Percentiles rank a stretch among this genome's conserved stretches.
Evolutionary conservation across 2,329 filamentous ascomycete species (phyloP).

Genomic region (Neodidymelliopsis sp.): DNA sequence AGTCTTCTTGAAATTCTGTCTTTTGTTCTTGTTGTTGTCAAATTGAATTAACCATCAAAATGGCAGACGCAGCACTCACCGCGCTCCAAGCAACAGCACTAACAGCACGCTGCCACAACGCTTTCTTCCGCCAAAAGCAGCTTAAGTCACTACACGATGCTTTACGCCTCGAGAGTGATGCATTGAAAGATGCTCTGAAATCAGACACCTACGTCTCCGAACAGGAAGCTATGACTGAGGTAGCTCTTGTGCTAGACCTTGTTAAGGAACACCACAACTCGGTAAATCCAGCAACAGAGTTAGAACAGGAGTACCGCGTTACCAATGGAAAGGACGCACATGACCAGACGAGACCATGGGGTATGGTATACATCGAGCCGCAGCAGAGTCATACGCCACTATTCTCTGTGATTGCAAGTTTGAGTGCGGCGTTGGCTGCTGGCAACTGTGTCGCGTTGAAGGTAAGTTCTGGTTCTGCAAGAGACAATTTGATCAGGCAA

Average conservation of each 20-base stretch:
- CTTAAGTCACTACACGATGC: conserved; percentile 53
- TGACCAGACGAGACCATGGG: conserved; percentile 45
- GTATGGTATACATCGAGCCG: conserved; percentile 59
- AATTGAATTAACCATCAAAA: conserved; percentile 6
- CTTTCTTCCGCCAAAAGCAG: conserved; percentile 57
- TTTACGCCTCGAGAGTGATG: conserved; percentile 46
- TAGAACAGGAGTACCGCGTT: conserved; percentile 54
- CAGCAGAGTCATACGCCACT: conserved; percentile 56
- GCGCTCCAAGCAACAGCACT: conserved; percentile 53
- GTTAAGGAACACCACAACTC: conserved; percentile 52
- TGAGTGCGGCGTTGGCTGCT: conserved; percentile 58
- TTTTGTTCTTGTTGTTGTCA: background rate
- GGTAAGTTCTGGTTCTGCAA: conserved; percentile 39
- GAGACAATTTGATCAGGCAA: background rate
- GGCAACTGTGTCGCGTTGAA: conserved; percentile 62
- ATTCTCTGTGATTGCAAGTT: conserved; percentile 42
- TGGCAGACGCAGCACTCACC: conserved; percentile 33
- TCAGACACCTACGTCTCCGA: conserved; percentile 48
- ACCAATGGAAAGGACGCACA: conserved; percentile 51
- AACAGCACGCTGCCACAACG: conserved; percentile 55
- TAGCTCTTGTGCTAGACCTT: conserved; percentile 50
- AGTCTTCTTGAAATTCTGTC: background rate
- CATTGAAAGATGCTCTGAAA: conserved; percentile 52
- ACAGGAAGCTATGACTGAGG: conserved; percentile 53
- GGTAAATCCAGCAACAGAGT: conserved; percentile 49